phyloP scores from a whole-genome alignment of 257 asterid species.

The Vinca minor region DNA sequence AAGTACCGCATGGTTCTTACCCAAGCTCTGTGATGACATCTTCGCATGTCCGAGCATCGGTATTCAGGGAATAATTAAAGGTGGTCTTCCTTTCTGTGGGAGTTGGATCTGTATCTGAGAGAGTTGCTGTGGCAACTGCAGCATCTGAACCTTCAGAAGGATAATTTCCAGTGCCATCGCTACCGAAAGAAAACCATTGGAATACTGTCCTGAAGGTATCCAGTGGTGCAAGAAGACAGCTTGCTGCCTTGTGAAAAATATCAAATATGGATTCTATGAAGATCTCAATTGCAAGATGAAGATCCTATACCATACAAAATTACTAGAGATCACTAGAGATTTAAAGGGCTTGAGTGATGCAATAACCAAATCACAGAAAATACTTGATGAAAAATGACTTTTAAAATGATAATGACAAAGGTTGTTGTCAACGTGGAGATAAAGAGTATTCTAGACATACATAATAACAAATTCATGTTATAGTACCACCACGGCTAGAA shows the following conservation, averaged over 20 bases:
- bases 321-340: slow-evolving; percentile 7
- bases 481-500: neutral
- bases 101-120: slow-evolving; percentile 62
- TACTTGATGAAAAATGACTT: neutral
- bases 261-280: slow-evolving; percentile 76
- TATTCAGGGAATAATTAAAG: slow-evolving; percentile 49
- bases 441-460: neutral
- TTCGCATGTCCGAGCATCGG: slow-evolving; percentile 95
- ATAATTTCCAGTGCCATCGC: slow-evolving; percentile 21
- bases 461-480: too few relatives aligned
- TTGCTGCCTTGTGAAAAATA: slow-evolving; percentile 66
- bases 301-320: slow-evolving; percentile 50
- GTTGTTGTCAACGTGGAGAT: neutral
- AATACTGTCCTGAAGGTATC: slow-evolving; percentile 45
- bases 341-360: neutral
- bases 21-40: slow-evolving; percentile 98
- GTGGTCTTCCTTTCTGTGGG: slow-evolving; percentile 50
- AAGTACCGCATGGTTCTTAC: slow-evolving; percentile 29
- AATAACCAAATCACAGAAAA: neutral
- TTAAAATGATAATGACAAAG: too few relatives aligned
- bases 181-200: slow-evolving; percentile 47
- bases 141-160: slow-evolving; percentile 34
- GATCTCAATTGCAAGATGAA: slow-evolving; percentile 79
- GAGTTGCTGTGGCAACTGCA: slow-evolving; percentile 43
- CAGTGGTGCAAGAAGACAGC: slow-evolving; percentile 64